phyloP scores from a whole-genome alignment of 2,329 filamentous ascomycete species.

The Ophiostoma sp. region DNA sequence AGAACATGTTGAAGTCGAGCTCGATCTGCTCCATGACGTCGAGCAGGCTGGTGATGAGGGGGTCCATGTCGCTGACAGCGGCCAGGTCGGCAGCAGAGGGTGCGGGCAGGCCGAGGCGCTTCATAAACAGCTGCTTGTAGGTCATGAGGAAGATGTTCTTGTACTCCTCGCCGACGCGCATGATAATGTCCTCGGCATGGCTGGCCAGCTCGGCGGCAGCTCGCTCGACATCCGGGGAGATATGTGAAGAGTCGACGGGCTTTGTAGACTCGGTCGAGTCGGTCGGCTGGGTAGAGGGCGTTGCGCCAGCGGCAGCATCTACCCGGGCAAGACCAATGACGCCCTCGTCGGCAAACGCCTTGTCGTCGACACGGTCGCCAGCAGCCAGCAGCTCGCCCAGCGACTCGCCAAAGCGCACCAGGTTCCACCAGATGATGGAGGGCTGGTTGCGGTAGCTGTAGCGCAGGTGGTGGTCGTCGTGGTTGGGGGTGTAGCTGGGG shows the following conservation, averaged over 20 bases:
- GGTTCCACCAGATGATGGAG: constrained; percentile 97
- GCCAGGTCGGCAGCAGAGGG: constrained; percentile 35
- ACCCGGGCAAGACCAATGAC: constrained; percentile 40
- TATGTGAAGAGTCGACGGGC: constrained; percentile 27
- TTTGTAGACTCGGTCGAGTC: neutral
- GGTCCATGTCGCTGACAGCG: constrained; percentile 70
- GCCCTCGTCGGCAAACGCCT: constrained; percentile 66
- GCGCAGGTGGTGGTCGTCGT: constrained; percentile 81
- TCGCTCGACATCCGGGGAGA: constrained; percentile 53
- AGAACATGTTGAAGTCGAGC: constrained; percentile 92
- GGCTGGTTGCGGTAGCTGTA: constrained; percentile 95
- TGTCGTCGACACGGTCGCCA: constrained; percentile 64
- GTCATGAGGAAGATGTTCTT: constrained; percentile 81
- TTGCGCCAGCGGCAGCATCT: neutral
- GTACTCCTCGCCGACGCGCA: constrained; percentile 77
- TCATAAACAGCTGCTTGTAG: constrained; percentile 80
- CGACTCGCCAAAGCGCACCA: constrained; percentile 83
- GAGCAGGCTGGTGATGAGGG: constrained; percentile 73
- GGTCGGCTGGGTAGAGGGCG: neutral
- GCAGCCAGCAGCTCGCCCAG: constrained; percentile 83
- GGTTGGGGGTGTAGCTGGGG: constrained; percentile 89
- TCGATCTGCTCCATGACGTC: constrained; percentile 76
- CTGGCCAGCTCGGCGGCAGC: constrained; percentile 64
- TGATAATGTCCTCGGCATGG: constrained; percentile 79
- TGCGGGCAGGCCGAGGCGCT: constrained; percentile 62